Evolutionary conservation across 768 basidiomycete species (phyloP), one percentile per base, ranked within the genome.

Genomic region (Trametes coccinea): DNA sequence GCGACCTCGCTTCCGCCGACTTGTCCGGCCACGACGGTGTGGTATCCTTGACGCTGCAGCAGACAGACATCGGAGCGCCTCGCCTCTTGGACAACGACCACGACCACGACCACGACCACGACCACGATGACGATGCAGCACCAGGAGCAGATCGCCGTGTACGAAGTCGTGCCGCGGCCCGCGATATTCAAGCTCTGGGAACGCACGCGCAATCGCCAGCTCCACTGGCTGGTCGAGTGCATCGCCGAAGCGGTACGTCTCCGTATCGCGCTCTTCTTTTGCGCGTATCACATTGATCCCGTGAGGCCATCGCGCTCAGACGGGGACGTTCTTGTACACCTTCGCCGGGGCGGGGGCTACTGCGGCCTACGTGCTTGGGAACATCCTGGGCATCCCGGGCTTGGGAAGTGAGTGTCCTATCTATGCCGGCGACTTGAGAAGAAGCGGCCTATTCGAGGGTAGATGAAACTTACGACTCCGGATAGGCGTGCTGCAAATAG

Each of bases 401-500:
- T 41, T 73, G 53, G 76, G 76, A 4, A 69, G 75, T 76, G 57
- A 53, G 75, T 70, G 29, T 9, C 5, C 48, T 29, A 47, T 22
- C 17, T 51, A 3, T 47, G 4, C 9, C 16, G 47, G 8, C 5
- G 11, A 7, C 5, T 33, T 27, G 40, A 37, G 5, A 37, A 37
- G 34, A 37, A 5, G 34, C 34, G 34, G 6, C 34, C 22, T 22
- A 22, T 29, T 22, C 37, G 11, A 14, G 45, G 13, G 3, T 17
- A 34, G 6, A 43, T 33, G 37, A n/a, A 11, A 29, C 55, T 55
- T 11, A 61, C 44, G 16, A 44, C 16, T n/a, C 29, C n/a, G 22
- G 10, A 40, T 39, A 77, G 75, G 69, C 7, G 40, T 78, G 1
- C 53, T 77, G 40, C 74, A 71, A 29, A 63, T 78, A 45, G 78